A percentile compares a stretch with the other conserved stretches of the same genome.
These are phyloP conservation scores for Talaromyces pinophilus DNA, from an alignment of 2,329 filamentous ascomycete species.

Conservation along the genomic window DNA sequence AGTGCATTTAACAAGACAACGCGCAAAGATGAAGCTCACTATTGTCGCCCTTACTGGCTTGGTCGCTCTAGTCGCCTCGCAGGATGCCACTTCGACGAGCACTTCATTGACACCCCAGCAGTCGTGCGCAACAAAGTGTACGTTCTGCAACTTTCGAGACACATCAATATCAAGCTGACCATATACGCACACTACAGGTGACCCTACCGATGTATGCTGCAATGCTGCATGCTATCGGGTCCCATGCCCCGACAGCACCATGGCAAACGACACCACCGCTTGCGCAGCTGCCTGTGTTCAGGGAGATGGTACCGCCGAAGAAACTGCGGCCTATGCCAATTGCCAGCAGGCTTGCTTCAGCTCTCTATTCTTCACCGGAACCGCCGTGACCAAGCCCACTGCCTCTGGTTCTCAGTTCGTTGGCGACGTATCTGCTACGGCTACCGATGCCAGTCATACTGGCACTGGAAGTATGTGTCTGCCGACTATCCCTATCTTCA, in stretches of 20 bases:
- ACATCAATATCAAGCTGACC: background rate
- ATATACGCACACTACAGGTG: slow-evolving; percentile 35
- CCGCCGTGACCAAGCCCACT: slow-evolving; percentile 25
- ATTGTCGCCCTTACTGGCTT: slow-evolving; percentile 49
- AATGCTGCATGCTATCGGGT: slow-evolving; percentile 53
- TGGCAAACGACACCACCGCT: slow-evolving; percentile 54
- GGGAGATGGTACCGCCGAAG: slow-evolving; percentile 51
- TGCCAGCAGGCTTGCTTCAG: slow-evolving; percentile 55
- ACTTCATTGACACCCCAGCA: slow-evolving; percentile 37
- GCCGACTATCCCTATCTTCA: background rate
- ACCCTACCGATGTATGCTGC: slow-evolving; percentile 52
- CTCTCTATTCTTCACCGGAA: slow-evolving; percentile 50
- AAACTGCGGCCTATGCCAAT: slow-evolving; percentile 48
- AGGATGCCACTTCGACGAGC: slow-evolving; percentile 38
- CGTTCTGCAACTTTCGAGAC: slow-evolving; percentile 22
- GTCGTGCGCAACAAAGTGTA: slow-evolving; percentile 43
- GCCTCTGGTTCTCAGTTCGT: slow-evolving; percentile 22
- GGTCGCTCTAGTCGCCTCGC: slow-evolving; percentile 48
- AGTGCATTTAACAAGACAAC: background rate
- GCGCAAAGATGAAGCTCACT: slow-evolving; percentile 45
- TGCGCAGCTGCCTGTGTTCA: slow-evolving; percentile 57
- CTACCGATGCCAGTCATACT: background rate
- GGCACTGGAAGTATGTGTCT: slow-evolving; percentile 15
- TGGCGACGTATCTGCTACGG: slow-evolving; percentile 13
- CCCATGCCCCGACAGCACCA: slow-evolving; percentile 54